These are phyloP conservation scores for Clausena lansium DNA, from an alignment of 345 rosid species.

Conservation along the genomic window DNA sequence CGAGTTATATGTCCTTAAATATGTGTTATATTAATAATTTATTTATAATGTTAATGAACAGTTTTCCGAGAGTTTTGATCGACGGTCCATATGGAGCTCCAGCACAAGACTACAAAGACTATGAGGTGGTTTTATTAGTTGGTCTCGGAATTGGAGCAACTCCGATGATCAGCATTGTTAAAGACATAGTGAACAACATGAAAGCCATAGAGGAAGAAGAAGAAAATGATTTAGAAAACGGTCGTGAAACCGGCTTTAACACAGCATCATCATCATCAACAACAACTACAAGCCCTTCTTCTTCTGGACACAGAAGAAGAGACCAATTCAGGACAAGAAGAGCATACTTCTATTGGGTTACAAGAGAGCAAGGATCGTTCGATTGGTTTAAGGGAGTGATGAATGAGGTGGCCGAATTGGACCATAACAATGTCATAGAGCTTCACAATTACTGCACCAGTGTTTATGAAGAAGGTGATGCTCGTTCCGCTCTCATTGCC, in stretches of 20 bases:
- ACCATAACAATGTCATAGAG: constrained; percentile 60
- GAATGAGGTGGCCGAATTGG: constrained; percentile 75
- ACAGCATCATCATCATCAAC: neutral
- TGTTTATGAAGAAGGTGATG: constrained; percentile 84
- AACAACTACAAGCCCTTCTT: constrained; percentile 28
- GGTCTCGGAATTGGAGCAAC: constrained; percentile 90
- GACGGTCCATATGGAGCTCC: constrained; percentile 93
- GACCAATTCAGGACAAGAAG: constrained; percentile 65
- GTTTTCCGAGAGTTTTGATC: constrained; percentile 67
- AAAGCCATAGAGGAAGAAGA: constrained; percentile 47
- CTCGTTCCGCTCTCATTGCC: constrained; percentile 73
- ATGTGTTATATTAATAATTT: neutral
- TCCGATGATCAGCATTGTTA: constrained; percentile 84
- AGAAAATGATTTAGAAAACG: constrained; percentile 38
- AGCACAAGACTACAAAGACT: constrained; percentile 80
- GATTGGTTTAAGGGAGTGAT: constrained; percentile 85
- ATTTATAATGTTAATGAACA: constrained; percentile 21
- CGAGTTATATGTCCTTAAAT: too few species aligned
- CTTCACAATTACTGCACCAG: constrained; percentile 80
- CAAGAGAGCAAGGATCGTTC: constrained; percentile 81
- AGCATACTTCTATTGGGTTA: constrained; percentile 85
- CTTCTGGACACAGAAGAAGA: constrained; percentile 31
- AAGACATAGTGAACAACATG: constrained; percentile 73
- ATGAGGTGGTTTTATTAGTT: constrained; percentile 69
- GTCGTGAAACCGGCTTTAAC: neutral